Conservation (phyloP, 306 rosid species). For the Gillenia trifoliata region DNA sequence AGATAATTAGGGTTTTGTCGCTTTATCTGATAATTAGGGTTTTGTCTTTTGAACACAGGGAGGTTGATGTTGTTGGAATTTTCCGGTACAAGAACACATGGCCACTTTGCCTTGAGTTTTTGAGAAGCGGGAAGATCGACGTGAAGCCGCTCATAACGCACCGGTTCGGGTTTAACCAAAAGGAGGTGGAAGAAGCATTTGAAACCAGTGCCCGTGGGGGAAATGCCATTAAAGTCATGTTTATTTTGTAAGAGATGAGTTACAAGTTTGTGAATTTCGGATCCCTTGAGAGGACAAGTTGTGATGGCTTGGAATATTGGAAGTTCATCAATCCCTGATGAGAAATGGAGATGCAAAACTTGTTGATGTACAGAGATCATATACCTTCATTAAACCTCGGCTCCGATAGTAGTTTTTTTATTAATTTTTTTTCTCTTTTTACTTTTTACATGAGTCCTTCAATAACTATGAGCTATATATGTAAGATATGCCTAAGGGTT, state of each 20-base stretch:
- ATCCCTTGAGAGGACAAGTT: not conserved
- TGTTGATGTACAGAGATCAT: not conserved
- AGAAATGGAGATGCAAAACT: not conserved
- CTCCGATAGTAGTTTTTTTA: not conserved
- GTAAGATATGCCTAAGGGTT: not conserved
- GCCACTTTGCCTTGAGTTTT: constrained; percentile 86
- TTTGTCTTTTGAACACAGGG: constrained; percentile 29
- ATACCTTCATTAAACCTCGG: not conserved
- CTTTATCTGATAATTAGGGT: not conserved
- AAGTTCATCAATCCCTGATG: not conserved
- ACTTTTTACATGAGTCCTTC: not conserved
- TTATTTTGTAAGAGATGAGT: constrained; percentile 47
- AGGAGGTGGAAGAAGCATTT: constrained; percentile 84
- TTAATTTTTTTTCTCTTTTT: too few relatives aligned
- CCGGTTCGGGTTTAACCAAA: constrained; percentile 80
- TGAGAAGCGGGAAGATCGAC: constrained; percentile 75
- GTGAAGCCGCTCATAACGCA: constrained; percentile 85
- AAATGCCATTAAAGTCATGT: constrained; percentile 90
- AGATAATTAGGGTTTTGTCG: not conserved
- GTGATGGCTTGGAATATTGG: too few relatives aligned
- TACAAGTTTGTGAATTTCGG: not conserved
- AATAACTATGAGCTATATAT: not conserved
- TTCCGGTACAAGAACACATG: constrained; percentile 89
- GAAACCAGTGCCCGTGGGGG: constrained; percentile 98
- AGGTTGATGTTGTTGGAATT: constrained; percentile 82